Evolutionary conservation across 306 rosid species (phyloP).

Genomic region (Cucumis cinereus): DNA sequence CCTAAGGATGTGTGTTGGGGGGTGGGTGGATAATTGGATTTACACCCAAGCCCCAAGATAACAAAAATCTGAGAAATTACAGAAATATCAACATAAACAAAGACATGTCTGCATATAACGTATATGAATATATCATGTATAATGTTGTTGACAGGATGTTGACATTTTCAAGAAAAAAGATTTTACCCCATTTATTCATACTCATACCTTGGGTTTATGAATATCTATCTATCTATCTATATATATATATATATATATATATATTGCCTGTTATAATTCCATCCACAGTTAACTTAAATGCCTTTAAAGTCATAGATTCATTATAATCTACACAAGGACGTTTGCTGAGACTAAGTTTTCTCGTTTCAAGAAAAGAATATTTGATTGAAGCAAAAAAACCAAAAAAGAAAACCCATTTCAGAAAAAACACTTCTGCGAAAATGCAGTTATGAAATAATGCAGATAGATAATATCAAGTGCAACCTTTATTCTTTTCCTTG

Average conservation of each 20-base stretch:
- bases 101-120: too few relatives aligned
- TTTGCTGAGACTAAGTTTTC: neutral
- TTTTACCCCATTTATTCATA: neutral
- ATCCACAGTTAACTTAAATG: neutral
- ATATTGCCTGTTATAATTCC: neutral
- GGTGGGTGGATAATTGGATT: too few relatives aligned
- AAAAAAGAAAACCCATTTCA: neutral
- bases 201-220: neutral
- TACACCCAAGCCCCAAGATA: too few relatives aligned
- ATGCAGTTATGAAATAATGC: neutral
- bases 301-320: neutral
- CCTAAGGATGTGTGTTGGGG: too few relatives aligned
- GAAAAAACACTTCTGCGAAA: neutral
- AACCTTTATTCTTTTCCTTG: neutral
- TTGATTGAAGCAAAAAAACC: neutral
- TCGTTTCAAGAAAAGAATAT: neutral
- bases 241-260: too few relatives aligned
- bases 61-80: too few relatives aligned
- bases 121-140: neutral
- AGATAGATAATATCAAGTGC: neutral
- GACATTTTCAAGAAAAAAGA: neutral
- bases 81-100: too few relatives aligned
- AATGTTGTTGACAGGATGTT: neutral
- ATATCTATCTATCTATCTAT: too few relatives aligned
- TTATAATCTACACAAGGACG: neutral